phyloP scores from a whole-genome alignment of 768 basidiomycete genomes.

The Rhodotorula babjevae region DNA sequence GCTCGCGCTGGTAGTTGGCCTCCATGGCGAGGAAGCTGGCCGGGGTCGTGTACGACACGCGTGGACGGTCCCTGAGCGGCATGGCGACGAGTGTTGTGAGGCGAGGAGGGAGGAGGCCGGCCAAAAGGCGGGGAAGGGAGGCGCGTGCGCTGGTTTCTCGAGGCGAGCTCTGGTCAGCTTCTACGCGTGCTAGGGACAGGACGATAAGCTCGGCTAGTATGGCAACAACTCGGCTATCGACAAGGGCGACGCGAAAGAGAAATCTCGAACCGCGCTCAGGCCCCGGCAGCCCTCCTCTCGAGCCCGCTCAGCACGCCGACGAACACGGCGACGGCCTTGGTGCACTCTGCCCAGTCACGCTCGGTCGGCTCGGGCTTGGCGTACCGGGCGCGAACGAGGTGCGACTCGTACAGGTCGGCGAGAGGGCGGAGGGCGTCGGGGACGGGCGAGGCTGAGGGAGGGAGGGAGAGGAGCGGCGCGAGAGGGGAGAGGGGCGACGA shows the following conservation, averaged over 20 bases:
- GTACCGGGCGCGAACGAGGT: conserved; percentile 5
- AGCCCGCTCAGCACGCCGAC: conserved; percentile 6
- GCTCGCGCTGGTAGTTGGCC: background rate
- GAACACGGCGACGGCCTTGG: conserved; percentile 23
- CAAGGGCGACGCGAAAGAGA: too few relatives aligned
- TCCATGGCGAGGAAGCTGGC: background rate
- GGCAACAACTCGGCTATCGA: background rate
- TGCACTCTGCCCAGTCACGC: conserved; percentile 8
- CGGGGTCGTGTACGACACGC: background rate
- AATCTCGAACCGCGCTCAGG: too few relatives aligned
- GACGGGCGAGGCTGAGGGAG: background rate
- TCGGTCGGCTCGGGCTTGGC: conserved; percentile 10
- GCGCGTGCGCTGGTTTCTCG: too few relatives aligned
- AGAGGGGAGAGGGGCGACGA: conserved; percentile 13
- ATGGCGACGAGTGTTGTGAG: background rate
- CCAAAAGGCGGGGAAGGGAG: too few relatives aligned
- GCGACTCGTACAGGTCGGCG: conserved; percentile 23
- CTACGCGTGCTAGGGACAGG: too few relatives aligned
- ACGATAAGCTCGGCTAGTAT: too few relatives aligned
- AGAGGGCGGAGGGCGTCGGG: conserved; percentile 16
- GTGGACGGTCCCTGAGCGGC: background rate
- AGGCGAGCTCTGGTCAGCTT: too few relatives aligned
- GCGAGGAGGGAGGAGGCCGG: too few relatives aligned
- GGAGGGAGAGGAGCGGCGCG: conserved; percentile 8
- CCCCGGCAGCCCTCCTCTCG: background rate